Conservation (phyloP, 208 protist genomes). For the Trypanosoma brucei region DNA sequence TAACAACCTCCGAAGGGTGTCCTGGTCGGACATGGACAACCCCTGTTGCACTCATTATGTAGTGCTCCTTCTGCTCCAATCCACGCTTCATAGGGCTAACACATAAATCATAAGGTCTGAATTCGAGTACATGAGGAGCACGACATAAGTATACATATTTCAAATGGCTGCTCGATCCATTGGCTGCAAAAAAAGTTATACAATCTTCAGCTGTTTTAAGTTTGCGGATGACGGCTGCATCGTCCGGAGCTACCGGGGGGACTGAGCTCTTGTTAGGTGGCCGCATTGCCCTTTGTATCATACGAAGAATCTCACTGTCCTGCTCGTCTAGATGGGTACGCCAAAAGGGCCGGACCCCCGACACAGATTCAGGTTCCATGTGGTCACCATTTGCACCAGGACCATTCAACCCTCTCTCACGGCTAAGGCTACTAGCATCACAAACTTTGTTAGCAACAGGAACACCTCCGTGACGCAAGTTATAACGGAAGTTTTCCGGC, state of each 20-base stretch:
- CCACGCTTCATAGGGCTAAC: conserved; percentile 70
- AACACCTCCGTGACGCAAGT: conserved; percentile 1
- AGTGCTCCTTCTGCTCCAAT: conserved; percentile 84
- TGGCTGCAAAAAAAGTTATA: conserved; percentile 91
- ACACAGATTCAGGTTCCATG: neutral
- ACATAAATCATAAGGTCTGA: conserved; percentile 90
- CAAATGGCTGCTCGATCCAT: conserved; percentile 78
- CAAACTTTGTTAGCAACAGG: conserved; percentile 17
- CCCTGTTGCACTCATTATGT: conserved; percentile 91
- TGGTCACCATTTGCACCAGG: too few relatives aligned
- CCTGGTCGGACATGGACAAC: conserved; percentile 90
- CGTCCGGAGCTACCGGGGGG: conserved; percentile 78
- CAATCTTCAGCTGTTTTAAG: conserved; percentile 90
- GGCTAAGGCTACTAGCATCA: neutral
- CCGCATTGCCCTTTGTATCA: conserved; percentile 78
- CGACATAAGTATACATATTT: conserved; percentile 93
- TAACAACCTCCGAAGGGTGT: conserved; percentile 88
- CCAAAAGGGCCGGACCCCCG: conserved; percentile 9
- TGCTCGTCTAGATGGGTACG: conserved; percentile 44
- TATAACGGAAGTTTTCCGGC: conserved; percentile 57
- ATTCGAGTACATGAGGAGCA: conserved; percentile 64
- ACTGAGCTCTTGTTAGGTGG: conserved; percentile 43
- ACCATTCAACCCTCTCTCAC: too few relatives aligned
- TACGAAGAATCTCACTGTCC: conserved; percentile 75
- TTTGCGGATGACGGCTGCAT: conserved; percentile 62